Conservation (phyloP, 345 rosid genomes). For the Linum trigynum region DNA sequence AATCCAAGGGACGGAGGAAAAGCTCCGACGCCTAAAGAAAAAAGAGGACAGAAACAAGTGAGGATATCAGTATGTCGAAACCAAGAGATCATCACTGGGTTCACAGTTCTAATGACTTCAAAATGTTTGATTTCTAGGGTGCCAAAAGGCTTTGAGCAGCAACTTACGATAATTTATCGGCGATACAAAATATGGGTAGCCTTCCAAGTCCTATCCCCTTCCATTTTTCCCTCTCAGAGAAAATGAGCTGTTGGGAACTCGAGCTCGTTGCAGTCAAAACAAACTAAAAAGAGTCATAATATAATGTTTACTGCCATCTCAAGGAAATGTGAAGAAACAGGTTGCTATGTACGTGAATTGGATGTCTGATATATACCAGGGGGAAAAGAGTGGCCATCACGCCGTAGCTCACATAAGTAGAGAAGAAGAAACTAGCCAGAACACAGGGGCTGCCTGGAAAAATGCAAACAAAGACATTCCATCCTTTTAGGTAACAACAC, state of each 20-base stretch:
- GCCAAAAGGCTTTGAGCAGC: background rate
- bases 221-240: constrained; percentile 39
- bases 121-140: background rate
- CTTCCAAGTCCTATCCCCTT: constrained; percentile 48
- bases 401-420: constrained; percentile 88
- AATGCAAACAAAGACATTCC: constrained; percentile 9
- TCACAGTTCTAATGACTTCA: background rate
- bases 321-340: background rate
- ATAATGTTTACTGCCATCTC: constrained; percentile 12
- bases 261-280: constrained; percentile 84
- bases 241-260: constrained; percentile 39
- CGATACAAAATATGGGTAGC: constrained; percentile 71
- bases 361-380: constrained; percentile 36
- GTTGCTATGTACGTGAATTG: background rate
- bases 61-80: too few relatives aligned
- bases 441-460: constrained; percentile 93
- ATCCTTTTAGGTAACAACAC: background rate
- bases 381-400: constrained; percentile 91
- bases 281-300: constrained; percentile 42
- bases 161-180: constrained; percentile 64
- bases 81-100: background rate
- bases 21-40: constrained; percentile 46
- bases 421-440: constrained; percentile 75
- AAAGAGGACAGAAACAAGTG: background rate
- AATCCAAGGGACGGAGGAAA: constrained; percentile 46